Evolutionary conservation across 495 filamentous ascomycete species (phyloP).

Genomic region (Immersiella caudata): DNA sequence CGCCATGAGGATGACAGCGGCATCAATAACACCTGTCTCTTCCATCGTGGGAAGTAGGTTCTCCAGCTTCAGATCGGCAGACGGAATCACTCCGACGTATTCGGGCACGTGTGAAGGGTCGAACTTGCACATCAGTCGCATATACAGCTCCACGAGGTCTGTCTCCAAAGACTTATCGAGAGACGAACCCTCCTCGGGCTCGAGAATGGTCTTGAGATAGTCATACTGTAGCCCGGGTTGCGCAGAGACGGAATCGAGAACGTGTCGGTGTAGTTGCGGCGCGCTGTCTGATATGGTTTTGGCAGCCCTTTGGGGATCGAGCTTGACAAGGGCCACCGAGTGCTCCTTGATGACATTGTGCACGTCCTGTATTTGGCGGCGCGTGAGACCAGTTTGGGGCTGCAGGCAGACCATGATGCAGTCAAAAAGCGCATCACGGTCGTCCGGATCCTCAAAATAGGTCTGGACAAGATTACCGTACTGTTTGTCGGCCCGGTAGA

Average conservation of each 20-base stretch:
- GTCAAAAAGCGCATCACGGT: conserved; percentile 71
- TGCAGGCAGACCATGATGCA: conserved; percentile 81
- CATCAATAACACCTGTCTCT: conserved; percentile 85
- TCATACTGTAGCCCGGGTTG: conserved; percentile 68
- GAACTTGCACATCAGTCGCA: conserved; percentile 86
- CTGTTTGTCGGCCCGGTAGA: conserved; percentile 78
- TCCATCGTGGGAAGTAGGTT: conserved; percentile 86
- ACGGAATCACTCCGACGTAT: conserved; percentile 77
- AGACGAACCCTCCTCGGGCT: conserved; percentile 58
- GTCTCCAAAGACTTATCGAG: conserved; percentile 42
- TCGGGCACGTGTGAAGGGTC: conserved; percentile 80
- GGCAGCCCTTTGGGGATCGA: conserved; percentile 71
- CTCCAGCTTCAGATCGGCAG: conserved; percentile 78
- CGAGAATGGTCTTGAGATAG: conserved; percentile 79
- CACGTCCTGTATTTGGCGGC: conserved; percentile 76
- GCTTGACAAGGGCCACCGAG: conserved; percentile 66
- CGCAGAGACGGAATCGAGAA: conserved; percentile 66
- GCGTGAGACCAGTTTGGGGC: conserved; percentile 66
- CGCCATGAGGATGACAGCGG: conserved; percentile 87
- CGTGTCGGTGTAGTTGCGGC: conserved; percentile 69
- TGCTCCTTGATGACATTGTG: conserved; percentile 69
- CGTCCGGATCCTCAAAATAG: conserved; percentile 83
- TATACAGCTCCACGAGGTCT: conserved; percentile 79
- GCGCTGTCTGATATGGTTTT: conserved; percentile 67
- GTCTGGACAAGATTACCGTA: conserved; percentile 76